Base-by-base conservation (phyloP, 1,284 basidiomycete genomes). In the Fomitiporia mediterranea region DNA sequence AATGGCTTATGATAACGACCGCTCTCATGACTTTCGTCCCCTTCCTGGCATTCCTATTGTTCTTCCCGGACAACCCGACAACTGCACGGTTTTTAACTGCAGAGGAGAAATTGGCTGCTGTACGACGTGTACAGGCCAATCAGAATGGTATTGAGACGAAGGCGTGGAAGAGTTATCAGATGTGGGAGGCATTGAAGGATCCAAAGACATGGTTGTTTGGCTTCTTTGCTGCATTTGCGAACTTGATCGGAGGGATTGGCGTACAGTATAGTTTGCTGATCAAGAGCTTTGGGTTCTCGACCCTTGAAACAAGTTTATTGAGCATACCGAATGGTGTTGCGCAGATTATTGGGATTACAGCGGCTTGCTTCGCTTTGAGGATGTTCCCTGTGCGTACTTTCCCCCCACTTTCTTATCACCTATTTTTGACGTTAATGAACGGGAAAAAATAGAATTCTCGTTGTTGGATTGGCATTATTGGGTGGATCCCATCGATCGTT, bases 1-100 rank as follows among this genome's bases (percentile, higher is more conserved):
- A 67, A 56, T 67, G 66, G 67, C 61, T 63, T 38, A 65, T 70
- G 64, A 66, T 72, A 60, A 65, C 67, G 55, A 66, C 63, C 23
- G 38, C 61, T 35, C 39, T 66, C 25, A 53, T 65, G 28, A 63
- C 66, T 8, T 52, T 67, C 23, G 56, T 64, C n/a, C 38, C 63
- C 28, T 62, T 61, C 17, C 56, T 65, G 27, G 47, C 60, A 9
- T 64, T 64, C 51, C 25, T 56, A 21, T 38, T 65, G 19, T 61
- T 66, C 37, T 65, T 69, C 39, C 68, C 68, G 4, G 60, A 62
- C n/a, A 65, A 63, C n/a, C 69, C 68, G 0, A 62, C 61, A 25
- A 64, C 57, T 0, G 65, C 67, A 0, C 60, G 60, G 42, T 69
- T 65, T 55, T 57, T 70, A 19, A 63, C 63, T 6, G 54, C 61